Evolutionary conservation across 345 rosid species (phyloP).

Genomic region (Eucalyptus regnans): DNA sequence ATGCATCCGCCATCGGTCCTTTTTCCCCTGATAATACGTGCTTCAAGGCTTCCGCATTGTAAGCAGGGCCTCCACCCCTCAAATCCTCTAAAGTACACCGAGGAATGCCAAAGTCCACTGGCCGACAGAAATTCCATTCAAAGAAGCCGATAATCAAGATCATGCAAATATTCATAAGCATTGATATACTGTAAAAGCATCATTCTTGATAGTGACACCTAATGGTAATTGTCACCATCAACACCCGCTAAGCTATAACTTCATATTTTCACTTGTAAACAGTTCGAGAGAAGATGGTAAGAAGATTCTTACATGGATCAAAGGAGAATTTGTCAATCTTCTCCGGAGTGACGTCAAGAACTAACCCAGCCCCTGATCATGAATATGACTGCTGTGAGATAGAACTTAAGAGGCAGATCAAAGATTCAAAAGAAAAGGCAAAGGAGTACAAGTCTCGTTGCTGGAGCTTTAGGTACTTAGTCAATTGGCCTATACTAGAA

Average conservation of each 20-base stretch:
- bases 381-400: not conserved
- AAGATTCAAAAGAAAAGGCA: not conserved
- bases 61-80: conserved; percentile 68
- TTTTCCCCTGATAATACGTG: conserved; percentile 65
- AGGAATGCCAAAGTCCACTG: conserved; percentile 90
- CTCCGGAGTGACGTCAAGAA: conserved; percentile 59
- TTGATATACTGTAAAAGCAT: not conserved
- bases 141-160: not conserved
- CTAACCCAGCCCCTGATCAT: conserved; percentile 56
- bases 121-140: not conserved
- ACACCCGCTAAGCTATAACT: not conserved
- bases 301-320: conserved; percentile 60
- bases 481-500: not conserved
- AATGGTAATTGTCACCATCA: not conserved
- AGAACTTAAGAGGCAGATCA: not conserved
- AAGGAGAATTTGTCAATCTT: conserved; percentile 65
- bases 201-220: not conserved
- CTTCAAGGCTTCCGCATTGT: conserved; percentile 60
- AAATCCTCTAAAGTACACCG: conserved; percentile 74
- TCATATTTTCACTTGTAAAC: not conserved
- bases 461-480: not conserved
- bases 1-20: conserved; percentile 76
- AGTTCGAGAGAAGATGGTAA: not conserved
- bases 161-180: not conserved
- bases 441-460: not conserved